Evolutionary conservation across 2,329 filamentous ascomycete species (phyloP), one percentile per base, ranked within the genome.

Genomic region (Cladosporium sp.): DNA sequence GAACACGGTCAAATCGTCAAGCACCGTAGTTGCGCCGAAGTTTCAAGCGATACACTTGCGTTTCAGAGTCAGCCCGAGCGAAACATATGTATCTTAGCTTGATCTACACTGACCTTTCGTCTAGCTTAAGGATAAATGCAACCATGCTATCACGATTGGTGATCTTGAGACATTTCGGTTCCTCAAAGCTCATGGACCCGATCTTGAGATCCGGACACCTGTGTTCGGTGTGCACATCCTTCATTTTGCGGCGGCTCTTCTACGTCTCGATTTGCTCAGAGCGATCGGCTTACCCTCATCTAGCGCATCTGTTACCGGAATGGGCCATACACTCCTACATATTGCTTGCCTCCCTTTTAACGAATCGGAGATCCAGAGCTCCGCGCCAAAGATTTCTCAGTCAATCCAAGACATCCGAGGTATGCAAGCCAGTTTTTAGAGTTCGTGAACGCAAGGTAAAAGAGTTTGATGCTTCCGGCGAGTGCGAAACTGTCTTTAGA

Each of bases 181-280:
- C 17, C 45, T 60, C 5, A 19, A 15, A 8, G 43, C 9, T 1
- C 17, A 47, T 14, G 39, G 51, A 19, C 20, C 59, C 6, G n/a
- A 25, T 22, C 4, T 22, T n/a, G n/a, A 36, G 2, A 34, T 45
- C 25, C 11, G n/a, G 12, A 57, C 59, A 11, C 42, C 59, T 20
- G 54, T 51, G 9, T 47, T 49, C 11, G 15, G n/a, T 12, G 30
- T 54, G 5, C 52, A 58, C 30, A 28, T 51, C 15, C 45, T 60
- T 2, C 59, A 57, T 22, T 52, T 58, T 22, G 59, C 59, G 5
- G 38, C 8, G 4, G 52, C 59, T 9, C 52, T 58, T 22, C 45
- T 60, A 3, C 9, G 34, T 2, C 12, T 45, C 22, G 52, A 60
- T 12, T 22, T 58, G 5, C 15, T 54, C 6, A 22, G n/a, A n/a